These are phyloP conservation scores for Sarcomyxa edulis DNA, from an alignment of 768 basidiomycete species.

Conservation along the genomic window DNA sequence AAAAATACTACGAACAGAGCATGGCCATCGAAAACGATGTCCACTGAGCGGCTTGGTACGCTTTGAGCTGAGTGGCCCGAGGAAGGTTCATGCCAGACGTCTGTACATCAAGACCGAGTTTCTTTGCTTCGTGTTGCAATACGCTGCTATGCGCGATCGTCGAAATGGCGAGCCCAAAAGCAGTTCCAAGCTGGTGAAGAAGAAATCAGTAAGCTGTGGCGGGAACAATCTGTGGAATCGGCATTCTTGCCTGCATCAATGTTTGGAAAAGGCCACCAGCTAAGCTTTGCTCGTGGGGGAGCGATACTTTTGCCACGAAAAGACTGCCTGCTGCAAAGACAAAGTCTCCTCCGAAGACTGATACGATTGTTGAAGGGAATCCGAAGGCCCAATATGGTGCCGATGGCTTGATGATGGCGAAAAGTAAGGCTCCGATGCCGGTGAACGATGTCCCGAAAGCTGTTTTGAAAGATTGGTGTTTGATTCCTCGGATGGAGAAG, in stretches of 20 bases:
- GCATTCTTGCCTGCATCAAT: constrained; percentile 40
- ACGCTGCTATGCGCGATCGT: constrained; percentile 51
- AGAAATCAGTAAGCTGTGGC: neutral
- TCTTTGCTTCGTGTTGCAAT: constrained; percentile 21
- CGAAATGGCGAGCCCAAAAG: constrained; percentile 51
- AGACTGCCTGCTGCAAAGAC: constrained; percentile 52
- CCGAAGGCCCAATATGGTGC: constrained; percentile 55
- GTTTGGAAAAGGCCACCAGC: constrained; percentile 60
- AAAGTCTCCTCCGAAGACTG: constrained; percentile 59
- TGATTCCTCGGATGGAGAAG: neutral
- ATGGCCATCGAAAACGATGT: constrained; percentile 42
- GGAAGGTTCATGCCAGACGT: constrained; percentile 22
- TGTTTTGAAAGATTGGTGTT: no score
- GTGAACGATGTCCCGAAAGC: constrained; percentile 41
- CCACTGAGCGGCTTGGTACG: constrained; percentile 55
- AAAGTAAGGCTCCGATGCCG: constrained; percentile 40
- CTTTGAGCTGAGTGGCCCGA: constrained; percentile 30
- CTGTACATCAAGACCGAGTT: constrained; percentile 25
- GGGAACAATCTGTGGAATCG: neutral
- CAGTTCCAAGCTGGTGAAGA: constrained; percentile 49
- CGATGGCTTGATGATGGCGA: constrained; percentile 45
- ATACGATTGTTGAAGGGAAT: constrained; percentile 50
- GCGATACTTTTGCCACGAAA: constrained; percentile 49
- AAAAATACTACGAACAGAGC: constrained; percentile 32
- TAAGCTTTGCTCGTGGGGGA: constrained; percentile 50